Base-by-base conservation (phyloP, 768 basidiomycete genomes). In the Vishniacozyma victoriae region DNA sequence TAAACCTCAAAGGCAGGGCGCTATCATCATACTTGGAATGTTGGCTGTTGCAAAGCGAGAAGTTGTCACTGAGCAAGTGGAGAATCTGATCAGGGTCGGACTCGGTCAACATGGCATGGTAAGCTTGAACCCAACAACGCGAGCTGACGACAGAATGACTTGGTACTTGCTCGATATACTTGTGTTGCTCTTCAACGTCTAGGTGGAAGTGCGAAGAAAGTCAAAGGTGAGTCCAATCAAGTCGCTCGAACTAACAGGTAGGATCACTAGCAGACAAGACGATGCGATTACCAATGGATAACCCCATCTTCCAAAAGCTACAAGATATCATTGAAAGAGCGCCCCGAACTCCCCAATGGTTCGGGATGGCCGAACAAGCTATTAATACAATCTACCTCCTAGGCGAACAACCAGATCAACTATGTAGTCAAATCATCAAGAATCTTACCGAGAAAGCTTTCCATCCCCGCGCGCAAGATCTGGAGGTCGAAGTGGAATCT, bases 11-110 rank as follows among this genome's bases (percentile, higher is more conserved):
- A 79, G 93, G n/a, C 80, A 89, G 35, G 95, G 92, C 0, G 87
- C 93, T 0, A 90, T 97, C 59, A 90, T 92, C 63, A 84, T 96
- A 43, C 77, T 99, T n/a, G 88, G 93, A 33, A 97, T 99, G 93
- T 76, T 97, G 20, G 93, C 91, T 2, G 72, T 92, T 5, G 88
- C 93, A 0, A 85, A 80, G 63, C 75, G 80, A 14, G 81, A 81
- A 48, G 79, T 87, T 31, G 84, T 96, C 5, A 78, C 78, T 0
- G 89, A 96, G 56, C 80, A 82, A 39, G 82, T 92, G 1, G 93
- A 96, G 25, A 75, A 79, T 6, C 78, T 99, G 64, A 78, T 97
- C 29, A 86, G 80, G 71, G 80, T 93, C 27, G 93, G 95, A 11
- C 72, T 99, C 2, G 93, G 91, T 1, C 78, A 79, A 12, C 74